Evolutionary conservation across 306 rosid genomes (phyloP), one percentile per base, ranked within the genome.

Genomic region (Casuarina cunninghamiana): DNA sequence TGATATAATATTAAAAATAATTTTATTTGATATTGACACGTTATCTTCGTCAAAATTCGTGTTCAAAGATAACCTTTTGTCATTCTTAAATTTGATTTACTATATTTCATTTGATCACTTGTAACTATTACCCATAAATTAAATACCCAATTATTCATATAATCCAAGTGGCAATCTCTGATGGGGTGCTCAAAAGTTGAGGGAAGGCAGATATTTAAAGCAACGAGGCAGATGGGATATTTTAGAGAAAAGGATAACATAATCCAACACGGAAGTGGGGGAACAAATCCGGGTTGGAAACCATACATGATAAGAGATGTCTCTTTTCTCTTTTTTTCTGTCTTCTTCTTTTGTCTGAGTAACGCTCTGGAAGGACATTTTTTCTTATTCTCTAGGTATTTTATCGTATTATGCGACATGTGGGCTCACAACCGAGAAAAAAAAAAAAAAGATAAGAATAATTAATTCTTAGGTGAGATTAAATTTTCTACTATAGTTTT

Each of bases 331-430:
- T 9, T 60, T 44, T 79, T 60, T 44, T 79, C 26, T 78, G 76
- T 86, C 62, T 75, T 65, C 75, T 79, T 75, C 73, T 73, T 72
- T 75, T 80, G 57, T 75, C 73, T 67, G 57, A 77, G 77, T 78
- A 84, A 35, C 85, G 79, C 89, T 77, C 26, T 12, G 74, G 69
- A 5, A 68, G 76, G 81, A 75, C 79, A 74, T 57, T 26, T 74
- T 74, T 73, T 72, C 71, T 69, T 83, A 75, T 81, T 81, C 88
- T 79, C 62, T 66, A 58, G 84, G 77, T 58, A 71, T 79, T 86
- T 81, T 62, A 65, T 79, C 77, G 32, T 69, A 68, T 69, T 5
- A 0, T 74, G 3, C 32, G 70, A 82, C 86, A 71, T 79, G 86
- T 81, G 86, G 90, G 83, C 81, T 82, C 86, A 76, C 50, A 46